Conservation (phyloP, 2,329 filamentous ascomycete species). For the Rutstroemia sp. region DNA sequence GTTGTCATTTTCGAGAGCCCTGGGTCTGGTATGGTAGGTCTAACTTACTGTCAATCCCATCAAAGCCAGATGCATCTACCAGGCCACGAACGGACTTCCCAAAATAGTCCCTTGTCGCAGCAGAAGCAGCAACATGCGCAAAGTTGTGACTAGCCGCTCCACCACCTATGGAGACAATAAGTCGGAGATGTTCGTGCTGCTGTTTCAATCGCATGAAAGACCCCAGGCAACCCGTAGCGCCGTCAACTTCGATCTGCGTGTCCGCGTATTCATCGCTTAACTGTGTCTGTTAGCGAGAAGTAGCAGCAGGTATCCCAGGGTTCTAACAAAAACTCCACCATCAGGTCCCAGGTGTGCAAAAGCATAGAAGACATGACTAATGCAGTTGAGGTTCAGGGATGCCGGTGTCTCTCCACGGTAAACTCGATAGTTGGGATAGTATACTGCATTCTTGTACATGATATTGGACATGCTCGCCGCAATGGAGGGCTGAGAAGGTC, state of each 20-base stretch:
- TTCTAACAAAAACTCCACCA: conserved; percentile 66
- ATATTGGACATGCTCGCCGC: conserved; percentile 33
- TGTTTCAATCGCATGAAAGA: conserved; percentile 68
- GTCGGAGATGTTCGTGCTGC: conserved; percentile 61
- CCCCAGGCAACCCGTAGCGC: conserved; percentile 61
- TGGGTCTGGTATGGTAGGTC: background rate
- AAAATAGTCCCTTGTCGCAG: conserved; percentile 59
- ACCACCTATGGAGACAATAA: conserved; percentile 73
- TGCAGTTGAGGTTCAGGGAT: conserved; percentile 65
- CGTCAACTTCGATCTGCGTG: conserved; percentile 63
- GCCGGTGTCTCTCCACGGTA: conserved; percentile 68
- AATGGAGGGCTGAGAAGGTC: conserved; percentile 26
- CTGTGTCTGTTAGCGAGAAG: conserved; percentile 35
- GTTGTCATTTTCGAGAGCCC: background rate
- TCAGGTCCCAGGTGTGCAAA: conserved; percentile 69
- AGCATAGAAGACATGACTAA: conserved; percentile 78
- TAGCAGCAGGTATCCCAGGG: background rate
- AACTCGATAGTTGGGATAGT: conserved; percentile 74
- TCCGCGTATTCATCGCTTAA: conserved; percentile 76
- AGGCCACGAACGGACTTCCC: conserved; percentile 58
- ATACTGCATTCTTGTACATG: conserved; percentile 67
- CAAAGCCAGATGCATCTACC: conserved; percentile 62
- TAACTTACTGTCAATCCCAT: conserved; percentile 67
- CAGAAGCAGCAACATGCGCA: conserved; percentile 55
- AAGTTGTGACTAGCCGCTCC: conserved; percentile 58